Conservation (phyloP, 805 yeast species). For the Myxozyma mucilagina region DNA sequence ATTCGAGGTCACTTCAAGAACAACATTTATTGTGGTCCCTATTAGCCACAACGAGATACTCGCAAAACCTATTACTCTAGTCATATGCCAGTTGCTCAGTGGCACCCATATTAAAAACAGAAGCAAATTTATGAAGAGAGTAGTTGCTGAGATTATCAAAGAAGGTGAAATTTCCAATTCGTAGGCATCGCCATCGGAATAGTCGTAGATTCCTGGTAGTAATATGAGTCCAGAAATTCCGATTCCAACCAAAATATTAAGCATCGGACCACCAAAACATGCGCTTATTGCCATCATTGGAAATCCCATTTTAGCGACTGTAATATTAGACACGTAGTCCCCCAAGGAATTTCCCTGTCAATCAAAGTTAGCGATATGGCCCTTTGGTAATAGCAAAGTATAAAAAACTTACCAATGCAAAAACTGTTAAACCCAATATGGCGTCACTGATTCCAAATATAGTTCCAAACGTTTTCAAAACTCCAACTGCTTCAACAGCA, state of each 20-base stretch:
- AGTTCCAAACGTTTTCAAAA: slow-evolving; percentile 61
- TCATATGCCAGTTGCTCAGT: slow-evolving; percentile 46
- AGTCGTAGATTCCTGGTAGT: slow-evolving; percentile 32
- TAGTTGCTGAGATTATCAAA: slow-evolving; percentile 46
- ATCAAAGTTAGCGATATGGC: neutral
- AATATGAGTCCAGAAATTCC: slow-evolving; percentile 70
- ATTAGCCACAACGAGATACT: slow-evolving; percentile 48
- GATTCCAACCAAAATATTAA: slow-evolving; percentile 74
- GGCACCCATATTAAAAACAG: slow-evolving; percentile 47
- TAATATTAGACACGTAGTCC: slow-evolving; percentile 78
- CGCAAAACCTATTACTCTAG: slow-evolving; percentile 43
- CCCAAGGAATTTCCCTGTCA: slow-evolving; percentile 80
- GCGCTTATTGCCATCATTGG: slow-evolving; percentile 93
- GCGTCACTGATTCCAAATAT: slow-evolving; percentile 69
- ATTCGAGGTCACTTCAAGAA: slow-evolving; percentile 6
- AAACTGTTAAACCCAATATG: slow-evolving; percentile 79
- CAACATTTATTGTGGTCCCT: slow-evolving; percentile 39
- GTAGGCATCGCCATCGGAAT: slow-evolving; percentile 30
- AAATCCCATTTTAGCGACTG: slow-evolving; percentile 77
- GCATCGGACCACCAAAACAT: slow-evolving; percentile 88
- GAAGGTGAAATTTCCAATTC: slow-evolving; percentile 44
- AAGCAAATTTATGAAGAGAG: slow-evolving; percentile 45
- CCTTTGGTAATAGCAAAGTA: neutral
- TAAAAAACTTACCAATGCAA: slow-evolving; percentile 54
- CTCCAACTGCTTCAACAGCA: slow-evolving; percentile 68